Evolutionary conservation across 768 basidiomycete genomes (phyloP), one percentile per base, ranked within the genome.

Genomic region (Astraeus odoratus): DNA sequence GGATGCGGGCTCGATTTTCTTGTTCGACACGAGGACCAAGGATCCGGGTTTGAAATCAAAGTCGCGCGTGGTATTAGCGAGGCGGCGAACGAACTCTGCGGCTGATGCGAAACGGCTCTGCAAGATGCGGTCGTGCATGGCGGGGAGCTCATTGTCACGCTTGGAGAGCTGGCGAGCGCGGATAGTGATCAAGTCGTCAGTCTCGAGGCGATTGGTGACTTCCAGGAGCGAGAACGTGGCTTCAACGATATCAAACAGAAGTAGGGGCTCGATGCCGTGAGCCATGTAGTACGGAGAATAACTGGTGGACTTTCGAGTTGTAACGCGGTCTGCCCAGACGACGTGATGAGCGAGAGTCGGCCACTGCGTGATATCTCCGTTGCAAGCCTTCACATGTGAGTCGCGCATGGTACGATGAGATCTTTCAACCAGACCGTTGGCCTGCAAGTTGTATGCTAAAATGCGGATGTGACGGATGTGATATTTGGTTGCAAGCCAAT

Each of bases 391-490:
- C 1, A 68, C 42, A 8, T 68, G 30, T 0, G 60, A 61, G 46
- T 69, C 64, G 9, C 68, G 30, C 8, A 68, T 47, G 2, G 39
- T 56, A 13, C 46, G 58, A 25, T 69, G 68, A 10, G 60, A 53
- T 12, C 58, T 43, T 56, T 71, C 66, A 1, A 70, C 65, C 15
- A 69, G 55, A 25, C 69, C 64, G 40, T 68, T 68, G 3, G 58
- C 67, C 40, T 57, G 54, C 1, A 58, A 61, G 43, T 70, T 69
- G 43, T 68, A 69, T 1, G 60, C 50, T 1, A 59, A 65, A 9
- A 69, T 50, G 2, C 12, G 3, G 10, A 52, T 49, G 3, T 40
- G 44, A 0, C 9, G 4, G 3, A 48, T 35, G 0, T 7, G 38
- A 1, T 44, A 48, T 0, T 8, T 2, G 0, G 6, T 1, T 0